Evolutionary conservation across 306 rosid genomes (phyloP), one percentile per base, ranked within the genome.

Genomic region (Delonix regia): DNA sequence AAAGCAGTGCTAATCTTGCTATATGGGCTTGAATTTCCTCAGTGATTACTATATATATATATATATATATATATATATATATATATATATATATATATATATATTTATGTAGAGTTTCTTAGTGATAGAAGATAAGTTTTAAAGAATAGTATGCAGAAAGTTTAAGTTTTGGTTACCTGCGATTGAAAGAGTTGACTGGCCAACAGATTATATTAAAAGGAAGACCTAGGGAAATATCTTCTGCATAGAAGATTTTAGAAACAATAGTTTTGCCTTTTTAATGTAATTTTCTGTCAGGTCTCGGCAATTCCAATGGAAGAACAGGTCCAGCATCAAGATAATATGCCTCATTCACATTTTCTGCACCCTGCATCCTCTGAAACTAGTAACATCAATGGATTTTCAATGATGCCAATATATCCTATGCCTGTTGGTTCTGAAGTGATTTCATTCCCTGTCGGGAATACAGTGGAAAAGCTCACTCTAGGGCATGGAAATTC

Each of bases 221-320:
- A 39, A 33, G 16, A 3, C 9, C 10, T 11, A 64, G 28, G 49
- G 4, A 38, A 64, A 18, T 64, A 64, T 64, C 9, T 38, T n/a
- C 44, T 38, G 30, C 39, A 16, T 13, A 16, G 53, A 71, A 28
- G 14, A 48, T 7, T 51, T 22, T 36, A 52, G 44, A 44, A 52
- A 14, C 71, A 56, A 45, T 5, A 12, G 25, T 60, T 49, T 60
- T 16, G n/a, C 52, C 41, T 39, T 49, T 25, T 9, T 73, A 22
- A 66, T 71, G 9, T 13, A 51, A 39, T 66, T 68, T 73, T 62
- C 53, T 75, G 25, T 83, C 80, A 93, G 97, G 92, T 93, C 18
- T 39, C 87, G 3, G 83, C 87, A 63, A 81, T 44, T 70, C 86
- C 88, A 7, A 82, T 89, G 96, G 96, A 89, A 71, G 94, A 80